Percentiles rank a stretch among this genome's conserved stretches.
Conservation (phyloP, 1,284 basidiomycete species). For the Ustilago bromivora region DNA sequence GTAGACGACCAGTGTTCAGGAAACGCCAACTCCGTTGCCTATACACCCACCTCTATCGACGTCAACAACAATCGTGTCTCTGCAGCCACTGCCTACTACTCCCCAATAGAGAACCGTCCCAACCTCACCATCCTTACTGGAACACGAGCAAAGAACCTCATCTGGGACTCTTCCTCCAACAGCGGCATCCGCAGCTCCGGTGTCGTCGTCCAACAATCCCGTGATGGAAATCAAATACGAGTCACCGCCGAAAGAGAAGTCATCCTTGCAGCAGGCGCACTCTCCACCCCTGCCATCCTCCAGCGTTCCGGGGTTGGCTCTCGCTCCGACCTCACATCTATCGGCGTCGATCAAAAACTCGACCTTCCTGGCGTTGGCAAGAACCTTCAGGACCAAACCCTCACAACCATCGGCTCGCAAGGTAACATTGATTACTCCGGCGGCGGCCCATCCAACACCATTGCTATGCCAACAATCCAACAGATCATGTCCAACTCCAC, state of each 20-base stretch:
- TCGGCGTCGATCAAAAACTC: constrained; percentile 65
- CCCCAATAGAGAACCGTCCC: constrained; percentile 71
- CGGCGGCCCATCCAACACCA: constrained; percentile 60
- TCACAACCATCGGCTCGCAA: constrained; percentile 60
- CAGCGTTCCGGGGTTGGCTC: constrained; percentile 72
- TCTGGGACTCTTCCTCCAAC: constrained; percentile 38
- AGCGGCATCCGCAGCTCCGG: constrained; percentile 36
- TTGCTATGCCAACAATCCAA: constrained; percentile 46
- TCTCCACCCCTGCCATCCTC: constrained; percentile 71
- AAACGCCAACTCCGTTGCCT: constrained; percentile 74
- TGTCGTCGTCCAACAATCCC: constrained; percentile 22
- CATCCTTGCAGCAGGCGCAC: constrained; percentile 71
- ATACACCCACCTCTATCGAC: constrained; percentile 71
- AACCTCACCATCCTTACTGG: constrained; percentile 76
- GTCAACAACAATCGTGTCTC: constrained; percentile 54
- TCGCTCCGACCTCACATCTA: constrained; percentile 58
- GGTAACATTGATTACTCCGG: constrained; percentile 42
- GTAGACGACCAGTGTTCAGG: constrained; percentile 75
- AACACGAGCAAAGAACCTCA: constrained; percentile 67
- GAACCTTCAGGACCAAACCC: constrained; percentile 71
- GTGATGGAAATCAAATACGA: constrained; percentile 34
- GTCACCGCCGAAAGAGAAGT: constrained; percentile 70
- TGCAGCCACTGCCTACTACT: constrained; percentile 72
- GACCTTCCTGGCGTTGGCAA: constrained; percentile 69
- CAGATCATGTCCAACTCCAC: constrained; percentile 53